Conservation (phyloP, 768 basidiomycete genomes). For the Favolaschia claudopus region DNA sequence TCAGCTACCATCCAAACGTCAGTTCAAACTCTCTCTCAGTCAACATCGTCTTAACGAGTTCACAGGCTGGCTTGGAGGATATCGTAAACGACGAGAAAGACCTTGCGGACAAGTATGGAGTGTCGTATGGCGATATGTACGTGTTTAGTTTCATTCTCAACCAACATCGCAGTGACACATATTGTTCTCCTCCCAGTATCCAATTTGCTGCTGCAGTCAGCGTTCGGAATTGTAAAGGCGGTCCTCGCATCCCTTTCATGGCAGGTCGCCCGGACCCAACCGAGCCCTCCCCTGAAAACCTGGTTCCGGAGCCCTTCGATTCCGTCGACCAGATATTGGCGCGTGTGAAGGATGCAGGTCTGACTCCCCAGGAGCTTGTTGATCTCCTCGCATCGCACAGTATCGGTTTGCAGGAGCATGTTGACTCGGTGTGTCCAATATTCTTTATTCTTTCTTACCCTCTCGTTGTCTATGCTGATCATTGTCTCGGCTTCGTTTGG, state of each 20-base stretch:
- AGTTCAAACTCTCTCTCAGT: neutral
- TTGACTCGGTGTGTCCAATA: slow-evolving; percentile 23
- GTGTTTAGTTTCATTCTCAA: neutral
- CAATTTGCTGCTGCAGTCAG: slow-evolving; percentile 57
- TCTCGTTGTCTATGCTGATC: slow-evolving; percentile 18
- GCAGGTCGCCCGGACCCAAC: slow-evolving; percentile 44
- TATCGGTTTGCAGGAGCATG: slow-evolving; percentile 21
- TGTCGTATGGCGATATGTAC: slow-evolving; percentile 26
- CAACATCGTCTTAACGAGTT: neutral
- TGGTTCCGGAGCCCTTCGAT: slow-evolving; percentile 41
- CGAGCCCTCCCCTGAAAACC: slow-evolving; percentile 38
- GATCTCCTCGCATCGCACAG: slow-evolving; percentile 28
- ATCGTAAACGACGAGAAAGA: slow-evolving; percentile 9
- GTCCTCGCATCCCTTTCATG: slow-evolving; percentile 51
- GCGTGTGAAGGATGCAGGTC: slow-evolving; percentile 22
- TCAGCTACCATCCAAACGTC: slow-evolving; percentile 10
- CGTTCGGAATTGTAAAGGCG: slow-evolving; percentile 51
- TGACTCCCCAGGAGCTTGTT: slow-evolving; percentile 19
- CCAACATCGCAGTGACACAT: no score
- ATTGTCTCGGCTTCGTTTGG: no score
- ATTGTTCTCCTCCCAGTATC: slow-evolving; percentile 37
- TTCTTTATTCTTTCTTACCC: neutral
- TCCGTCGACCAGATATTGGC: slow-evolving; percentile 2
- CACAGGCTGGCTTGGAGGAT: neutral
- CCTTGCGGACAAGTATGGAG: slow-evolving; percentile 1